Conservation (phyloP, 1,284 basidiomycete species). For the Fistulinella cinereoalba region DNA sequence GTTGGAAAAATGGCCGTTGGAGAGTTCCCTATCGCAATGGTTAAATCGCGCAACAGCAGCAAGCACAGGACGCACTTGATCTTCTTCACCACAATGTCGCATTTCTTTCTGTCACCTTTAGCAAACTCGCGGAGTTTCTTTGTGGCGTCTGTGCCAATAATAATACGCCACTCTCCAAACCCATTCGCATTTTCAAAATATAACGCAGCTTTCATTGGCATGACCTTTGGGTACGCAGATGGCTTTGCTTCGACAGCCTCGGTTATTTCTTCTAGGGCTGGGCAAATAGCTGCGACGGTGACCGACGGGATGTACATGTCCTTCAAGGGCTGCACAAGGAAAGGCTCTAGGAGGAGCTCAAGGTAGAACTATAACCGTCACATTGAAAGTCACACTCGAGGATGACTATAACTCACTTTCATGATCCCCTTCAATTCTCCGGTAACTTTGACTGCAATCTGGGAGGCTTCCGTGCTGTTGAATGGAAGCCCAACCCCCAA, state of each 20-base stretch:
- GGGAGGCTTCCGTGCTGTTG: constrained; percentile 20
- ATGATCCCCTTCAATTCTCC: constrained; percentile 27
- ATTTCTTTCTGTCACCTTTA: constrained; percentile 40
- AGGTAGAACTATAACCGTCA: constrained; percentile 25
- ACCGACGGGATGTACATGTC: constrained; percentile 9
- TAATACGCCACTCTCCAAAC: constrained; percentile 53
- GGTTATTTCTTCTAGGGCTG: background rate
- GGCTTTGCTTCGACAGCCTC: constrained; percentile 9
- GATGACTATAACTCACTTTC: constrained; percentile 19
- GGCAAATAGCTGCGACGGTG: background rate
- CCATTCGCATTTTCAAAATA: constrained; percentile 51
- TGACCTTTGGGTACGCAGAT: constrained; percentile 42
- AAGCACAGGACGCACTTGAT: constrained; percentile 44
- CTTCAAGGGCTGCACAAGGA: constrained; percentile 14
- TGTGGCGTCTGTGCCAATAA: constrained; percentile 46
- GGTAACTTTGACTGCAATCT: constrained; percentile 20
- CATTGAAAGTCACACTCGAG: background rate
- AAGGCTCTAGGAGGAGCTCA: constrained; percentile 17
- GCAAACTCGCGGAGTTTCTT: constrained; percentile 42
- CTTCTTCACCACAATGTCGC: constrained; percentile 54
- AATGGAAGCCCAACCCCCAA: constrained; percentile 27
- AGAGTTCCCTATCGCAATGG: constrained; percentile 48
- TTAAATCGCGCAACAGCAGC: constrained; percentile 1
- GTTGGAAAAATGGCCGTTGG: constrained; percentile 62
- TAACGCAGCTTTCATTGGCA: constrained; percentile 47